Conservation (phyloP, 2,329 filamentous ascomycete species). For the Leptographium procerum region DNA sequence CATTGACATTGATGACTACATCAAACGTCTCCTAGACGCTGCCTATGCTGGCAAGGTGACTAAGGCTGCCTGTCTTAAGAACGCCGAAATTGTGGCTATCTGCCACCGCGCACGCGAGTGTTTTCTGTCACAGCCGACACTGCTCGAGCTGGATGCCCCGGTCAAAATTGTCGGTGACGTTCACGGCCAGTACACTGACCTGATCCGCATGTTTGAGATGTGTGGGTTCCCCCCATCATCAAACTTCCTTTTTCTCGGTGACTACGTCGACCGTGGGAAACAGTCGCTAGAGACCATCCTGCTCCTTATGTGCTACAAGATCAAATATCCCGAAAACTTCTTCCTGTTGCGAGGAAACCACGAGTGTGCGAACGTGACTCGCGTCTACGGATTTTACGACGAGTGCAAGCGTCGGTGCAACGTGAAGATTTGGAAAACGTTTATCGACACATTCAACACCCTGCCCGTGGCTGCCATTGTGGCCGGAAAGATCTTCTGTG, state of each 20-base stretch:
- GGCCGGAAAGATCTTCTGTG: slow-evolving; percentile 93
- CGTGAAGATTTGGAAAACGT: slow-evolving; percentile 97
- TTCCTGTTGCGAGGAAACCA: slow-evolving; percentile 91
- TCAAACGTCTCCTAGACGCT: slow-evolving; percentile 84
- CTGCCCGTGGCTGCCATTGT: slow-evolving; percentile 94
- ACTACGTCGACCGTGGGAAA: slow-evolving; percentile 95
- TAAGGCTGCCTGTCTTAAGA: slow-evolving; percentile 94
- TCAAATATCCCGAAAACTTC: slow-evolving; percentile 96
- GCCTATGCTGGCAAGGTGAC: slow-evolving; percentile 95
- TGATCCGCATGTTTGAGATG: slow-evolving; percentile 97
- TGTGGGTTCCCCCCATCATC: slow-evolving; percentile 86
- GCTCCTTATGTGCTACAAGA: slow-evolving; percentile 87
- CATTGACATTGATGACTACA: slow-evolving; percentile 93
- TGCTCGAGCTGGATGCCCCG: slow-evolving; percentile 83
- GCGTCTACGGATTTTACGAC: slow-evolving; percentile 96
- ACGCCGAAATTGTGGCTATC: slow-evolving; percentile 91
- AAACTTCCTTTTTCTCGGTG: slow-evolving; percentile 89
- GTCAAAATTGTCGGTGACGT: slow-evolving; percentile 98
- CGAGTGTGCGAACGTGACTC: slow-evolving; percentile 90
- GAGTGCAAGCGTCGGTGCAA: slow-evolving; percentile 95
- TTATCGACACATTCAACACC: slow-evolving; percentile 92
- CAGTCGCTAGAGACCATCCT: slow-evolving; percentile 92
- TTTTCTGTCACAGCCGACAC: slow-evolving; percentile 80
- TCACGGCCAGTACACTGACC: slow-evolving; percentile 90
- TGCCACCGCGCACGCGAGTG: slow-evolving; percentile 82